A percentile compares a stretch with the other conserved stretches of the same genome.
These are phyloP conservation scores for Conoideocrella luteorostrata DNA, from an alignment of 2,329 filamentous ascomycete species.

Conservation along the genomic window DNA sequence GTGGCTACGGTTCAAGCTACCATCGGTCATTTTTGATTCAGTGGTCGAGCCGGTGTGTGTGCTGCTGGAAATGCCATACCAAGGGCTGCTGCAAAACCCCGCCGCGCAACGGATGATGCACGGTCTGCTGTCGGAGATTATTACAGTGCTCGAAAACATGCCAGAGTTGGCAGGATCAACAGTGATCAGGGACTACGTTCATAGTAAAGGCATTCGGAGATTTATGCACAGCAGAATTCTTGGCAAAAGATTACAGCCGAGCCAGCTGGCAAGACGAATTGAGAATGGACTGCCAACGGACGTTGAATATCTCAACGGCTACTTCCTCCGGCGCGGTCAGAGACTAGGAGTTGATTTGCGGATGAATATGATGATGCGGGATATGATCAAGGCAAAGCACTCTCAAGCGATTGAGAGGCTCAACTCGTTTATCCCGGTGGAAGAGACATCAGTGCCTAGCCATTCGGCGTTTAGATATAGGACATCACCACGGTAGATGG, in stretches of 20 bases:
- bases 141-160: slow-evolving; percentile 61
- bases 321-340: slow-evolving; percentile 67
- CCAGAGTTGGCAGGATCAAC: slow-evolving; percentile 65
- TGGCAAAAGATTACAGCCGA: slow-evolving; percentile 43
- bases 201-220: slow-evolving; percentile 52
- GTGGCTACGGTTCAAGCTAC: slow-evolving; percentile 69
- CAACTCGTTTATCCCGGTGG: slow-evolving; percentile 25
- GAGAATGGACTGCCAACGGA: slow-evolving; percentile 60
- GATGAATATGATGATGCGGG: slow-evolving; percentile 65
- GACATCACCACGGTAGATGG: slow-evolving; percentile 6
- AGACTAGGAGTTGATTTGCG: slow-evolving; percentile 66
- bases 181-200: slow-evolving; percentile 49
- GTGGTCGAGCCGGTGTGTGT: slow-evolving; percentile 78
- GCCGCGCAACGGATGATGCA: slow-evolving; percentile 60
- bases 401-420: slow-evolving; percentile 25
- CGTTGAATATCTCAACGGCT: slow-evolving; percentile 82
- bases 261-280: slow-evolving; percentile 63
- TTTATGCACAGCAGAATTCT: slow-evolving; percentile 40
- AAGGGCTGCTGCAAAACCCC: slow-evolving; percentile 61
- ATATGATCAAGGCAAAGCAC: slow-evolving; percentile 67
- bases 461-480: slow-evolving; percentile 18
- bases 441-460: slow-evolving; percentile 25
- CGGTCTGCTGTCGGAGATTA: slow-evolving; percentile 67
- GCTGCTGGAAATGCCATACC: slow-evolving; percentile 70
- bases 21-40: slow-evolving; percentile 67